phyloP scores from a whole-genome alignment of 2,329 filamentous ascomycete genomes.

The Colletotrichum sansevieriae region DNA sequence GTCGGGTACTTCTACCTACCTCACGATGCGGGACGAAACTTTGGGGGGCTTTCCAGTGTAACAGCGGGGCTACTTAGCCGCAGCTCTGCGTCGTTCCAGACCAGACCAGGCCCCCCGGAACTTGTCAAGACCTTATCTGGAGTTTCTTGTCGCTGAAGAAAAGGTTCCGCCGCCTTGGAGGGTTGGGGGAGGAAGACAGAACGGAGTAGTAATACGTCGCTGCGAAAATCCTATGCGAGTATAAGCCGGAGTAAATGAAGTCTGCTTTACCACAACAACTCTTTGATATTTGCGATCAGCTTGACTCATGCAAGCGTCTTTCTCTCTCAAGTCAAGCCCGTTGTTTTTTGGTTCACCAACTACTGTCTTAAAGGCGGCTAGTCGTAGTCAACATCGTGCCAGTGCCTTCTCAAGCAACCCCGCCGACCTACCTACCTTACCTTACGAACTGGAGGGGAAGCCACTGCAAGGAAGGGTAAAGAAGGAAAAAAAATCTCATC shows the following conservation, averaged over 20 bases:
- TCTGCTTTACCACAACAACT: too few relatives aligned
- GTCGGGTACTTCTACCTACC: slow-evolving; percentile 36
- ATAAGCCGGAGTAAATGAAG: neutral
- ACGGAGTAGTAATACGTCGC: too few relatives aligned
- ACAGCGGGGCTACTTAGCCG: too few relatives aligned
- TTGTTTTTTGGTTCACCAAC: slow-evolving; percentile 15
- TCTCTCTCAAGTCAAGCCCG: neutral
- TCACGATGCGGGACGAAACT: neutral
- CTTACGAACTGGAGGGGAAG: too few relatives aligned
- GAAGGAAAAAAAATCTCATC: neutral
- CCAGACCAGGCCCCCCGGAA: too few relatives aligned
- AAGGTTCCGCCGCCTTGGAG: too few relatives aligned
- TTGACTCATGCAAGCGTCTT: slow-evolving; percentile 27
- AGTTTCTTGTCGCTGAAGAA: too few relatives aligned
- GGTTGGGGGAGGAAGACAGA: too few relatives aligned
- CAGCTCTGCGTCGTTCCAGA: too few relatives aligned
- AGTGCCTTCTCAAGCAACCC: slow-evolving; percentile 12
- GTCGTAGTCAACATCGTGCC: slow-evolving; percentile 26
- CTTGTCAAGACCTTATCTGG: too few relatives aligned
- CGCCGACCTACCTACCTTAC: slow-evolving; percentile 26
- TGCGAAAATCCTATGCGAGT: too few relatives aligned
- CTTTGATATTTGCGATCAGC: too few relatives aligned
- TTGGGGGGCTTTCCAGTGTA: neutral
- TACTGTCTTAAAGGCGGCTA: neutral
- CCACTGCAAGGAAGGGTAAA: neutral